Evolutionary conservation across 345 rosid species (phyloP), one percentile per base, ranked within the genome.

Genomic region (Gossypium bickii): DNA sequence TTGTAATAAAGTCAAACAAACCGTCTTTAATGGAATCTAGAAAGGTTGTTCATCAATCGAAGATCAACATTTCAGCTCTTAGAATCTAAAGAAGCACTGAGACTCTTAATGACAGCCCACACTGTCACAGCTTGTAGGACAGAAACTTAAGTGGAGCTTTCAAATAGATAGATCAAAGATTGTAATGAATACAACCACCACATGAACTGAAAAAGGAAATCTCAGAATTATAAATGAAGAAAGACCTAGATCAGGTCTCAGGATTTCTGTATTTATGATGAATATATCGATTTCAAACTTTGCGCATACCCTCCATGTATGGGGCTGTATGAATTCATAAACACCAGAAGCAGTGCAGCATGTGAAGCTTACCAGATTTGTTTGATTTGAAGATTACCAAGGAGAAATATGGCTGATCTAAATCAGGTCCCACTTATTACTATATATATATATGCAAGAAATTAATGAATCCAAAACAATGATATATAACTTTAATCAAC

Each of bases 391-490:
- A 67, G 44, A 60, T 71, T 29, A 58, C 3, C 57, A 25, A 4
- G 12, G 13, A 60, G 13, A 56, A 20, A 70, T 15, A 60, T 58
- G 34, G 64, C 12, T 72, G 45, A 58, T 67, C 43, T 56, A 0
- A 51, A 16, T 53, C 11, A 48, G 80, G 83, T 61, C 80, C 77
- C 85, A 58, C 74, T 17, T 12, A 25, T 34, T 34, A 34, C 41
- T 34, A 5, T 34, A 34, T 4, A 4, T 3, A 34, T 34, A 5
- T 18, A 11, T 63, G 63, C 55, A 44, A 12, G 66, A 62, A 65
- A 74, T 77, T 58, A 79, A 73, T 66, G 77, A 22, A 44, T 65
- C 38, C 38, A 63, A 34, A 34, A 45, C 49, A 24, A 70, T 47
- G 1, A 2, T 29, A 48, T 49, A 2, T 16, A 51, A 17, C 72